Conservation (phyloP, 352 stramenopile species). For the Pythium monospermum region DNA sequence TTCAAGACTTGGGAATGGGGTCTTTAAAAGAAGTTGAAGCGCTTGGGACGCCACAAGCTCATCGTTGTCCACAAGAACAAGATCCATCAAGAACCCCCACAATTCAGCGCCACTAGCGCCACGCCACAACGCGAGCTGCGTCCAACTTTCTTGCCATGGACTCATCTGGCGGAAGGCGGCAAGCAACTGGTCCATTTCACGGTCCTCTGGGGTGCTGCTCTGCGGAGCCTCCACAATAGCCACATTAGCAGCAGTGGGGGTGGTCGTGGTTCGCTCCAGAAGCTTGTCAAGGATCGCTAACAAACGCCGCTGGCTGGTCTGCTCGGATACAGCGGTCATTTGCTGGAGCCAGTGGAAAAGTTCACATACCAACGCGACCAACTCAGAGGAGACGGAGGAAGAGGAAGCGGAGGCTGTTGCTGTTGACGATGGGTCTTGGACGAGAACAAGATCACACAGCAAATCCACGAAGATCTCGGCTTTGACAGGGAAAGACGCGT, state of each 20-base stretch:
- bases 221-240: no score
- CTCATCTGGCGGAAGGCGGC: constrained; percentile 24
- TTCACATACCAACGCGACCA: constrained; percentile 34
- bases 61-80: constrained; percentile 33
- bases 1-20: constrained; percentile 62
- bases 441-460: constrained; percentile 35
- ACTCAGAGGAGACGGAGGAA: no score
- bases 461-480: constrained; percentile 25
- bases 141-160: constrained; percentile 32
- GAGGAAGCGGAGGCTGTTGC: no score
- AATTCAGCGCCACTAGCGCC: constrained; percentile 40
- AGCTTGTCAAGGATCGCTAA: constrained; percentile 7
- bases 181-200: constrained; percentile 21
- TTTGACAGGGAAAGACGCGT: no score
- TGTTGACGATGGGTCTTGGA: constrained; percentile 30
- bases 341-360: constrained; percentile 6
- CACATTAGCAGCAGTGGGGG: constrained; percentile 5
- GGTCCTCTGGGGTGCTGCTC: no score
- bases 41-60: constrained; percentile 19
- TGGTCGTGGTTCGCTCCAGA: background rate
- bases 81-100: constrained; percentile 61
- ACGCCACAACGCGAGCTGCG: constrained; percentile 44
- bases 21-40: constrained; percentile 44
- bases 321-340: constrained; percentile 5
- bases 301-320: constrained; percentile 7